Base-by-base conservation (phyloP, 2,329 filamentous ascomycete species). In the Trichocomaceae sp. region DNA sequence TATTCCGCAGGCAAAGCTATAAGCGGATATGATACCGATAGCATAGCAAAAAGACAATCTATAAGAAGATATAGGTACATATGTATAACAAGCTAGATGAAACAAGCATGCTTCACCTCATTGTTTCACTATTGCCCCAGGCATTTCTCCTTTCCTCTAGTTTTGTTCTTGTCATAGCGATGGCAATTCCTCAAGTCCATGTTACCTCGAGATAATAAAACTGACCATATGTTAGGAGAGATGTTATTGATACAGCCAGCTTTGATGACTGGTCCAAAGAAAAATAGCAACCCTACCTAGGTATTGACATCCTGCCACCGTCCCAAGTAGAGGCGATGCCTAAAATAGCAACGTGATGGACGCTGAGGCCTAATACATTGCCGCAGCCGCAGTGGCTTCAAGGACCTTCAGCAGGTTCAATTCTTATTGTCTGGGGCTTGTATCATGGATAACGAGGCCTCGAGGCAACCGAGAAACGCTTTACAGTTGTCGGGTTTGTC, bases 1-100 rank as follows among this genome's bases (percentile, higher is more conserved):
- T 12, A 22, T 2, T 12, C 44, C 17, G 19, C 39, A 45, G 22
- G 52, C 52, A 42, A 54, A 49, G 46, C 26, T 54, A 19, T 54
- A 29, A 54, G 26, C 12, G 15, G 31, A 15, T 29, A 39, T 13
- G 20, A 26, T 31, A 46, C 17, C 41, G 29, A 41, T 33, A 29
- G 26, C 23, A 26, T n/a, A 2, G 13, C 41, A 33, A 31, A 33
- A 26, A 23, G 29, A 41, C 5, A 46, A 29, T 41, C n/a, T 6
- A 12, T 15, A 5, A 23, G 2, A 13, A 31, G 37, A 3, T 1
- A 42, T 22, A n/a, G 17, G 9, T 9, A 2, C n/a, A 35, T 8
- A 19, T n/a, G n/a, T 39, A n/a, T 17, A 42, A 9, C 39, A 22
- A 42, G 7, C 5, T 20, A 22, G 19, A 5, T 2, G 8, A 42